Base-by-base conservation (phyloP, 306 rosid genomes). In the Gleditsia sinensis region DNA sequence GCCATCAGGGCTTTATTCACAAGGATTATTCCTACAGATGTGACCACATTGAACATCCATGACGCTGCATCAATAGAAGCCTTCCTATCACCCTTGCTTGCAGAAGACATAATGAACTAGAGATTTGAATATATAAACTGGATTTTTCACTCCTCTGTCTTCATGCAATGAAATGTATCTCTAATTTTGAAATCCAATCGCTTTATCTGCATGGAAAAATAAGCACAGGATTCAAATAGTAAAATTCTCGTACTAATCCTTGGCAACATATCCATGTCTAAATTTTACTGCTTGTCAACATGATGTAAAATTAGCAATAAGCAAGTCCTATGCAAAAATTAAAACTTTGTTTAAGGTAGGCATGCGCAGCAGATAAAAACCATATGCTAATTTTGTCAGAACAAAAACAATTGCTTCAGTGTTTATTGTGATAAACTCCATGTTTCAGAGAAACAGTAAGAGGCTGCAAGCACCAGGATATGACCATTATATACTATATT, bases 1-100 rank as follows among this genome's bases (percentile, higher is more conserved):
- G 94, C 94, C 97, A 91, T 91, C 67, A 91, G 77, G 23, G 94
- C 90, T 79, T 91, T 91, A 64, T 91, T 91, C 76, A 87, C 97
- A 64, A 91, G 84, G 74, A 91, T 91, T 45, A 91, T 91, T 71
- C 91, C 94, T 17, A 91, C 97, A 72, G 97, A 91, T 7, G 94
- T 91, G 69, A 91, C 97, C 8, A 91, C 92, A 69, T 91, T 91
- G 87, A 91, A 88, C 82, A 85, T 46, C 97, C 97, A 91, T 55
- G 97, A 85, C 1, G 94, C 94, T 19, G 90, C 84, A 75, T 91
- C 97, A 73, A 87, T 69, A 66, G 92, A 1, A 20, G 91, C 94
- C 88, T 91, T 91, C 84, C 69, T 78, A 40, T 91, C 97, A 59
- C 84, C 88, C 74, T 87, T 89, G 78, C 85, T 81, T 13, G 82